phyloP scores from a whole-genome alignment of 495 filamentous ascomycete genomes.

The Tuber umbilicatum region DNA sequence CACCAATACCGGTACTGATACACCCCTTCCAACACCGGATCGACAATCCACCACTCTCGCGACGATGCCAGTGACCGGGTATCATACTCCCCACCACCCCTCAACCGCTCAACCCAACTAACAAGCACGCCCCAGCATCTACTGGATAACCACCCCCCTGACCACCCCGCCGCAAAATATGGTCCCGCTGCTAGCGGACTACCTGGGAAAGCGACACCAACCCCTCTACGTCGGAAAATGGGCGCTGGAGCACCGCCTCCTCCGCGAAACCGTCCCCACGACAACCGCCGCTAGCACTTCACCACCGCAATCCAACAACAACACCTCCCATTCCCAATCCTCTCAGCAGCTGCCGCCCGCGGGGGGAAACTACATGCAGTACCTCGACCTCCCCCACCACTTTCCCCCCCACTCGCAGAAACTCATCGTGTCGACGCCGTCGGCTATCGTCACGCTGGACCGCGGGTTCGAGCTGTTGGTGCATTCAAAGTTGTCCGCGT shows the following conservation, averaged over 20 bases:
- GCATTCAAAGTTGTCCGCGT: conserved; percentile 25
- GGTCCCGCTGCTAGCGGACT: conserved; percentile 26
- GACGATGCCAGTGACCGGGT: conserved; percentile 38
- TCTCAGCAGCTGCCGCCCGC: conserved; percentile 1
- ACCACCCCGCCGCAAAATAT: conserved; percentile 14
- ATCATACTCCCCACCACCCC: not conserved
- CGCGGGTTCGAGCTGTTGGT: conserved; percentile 35
- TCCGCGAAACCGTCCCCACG: conserved; percentile 19
- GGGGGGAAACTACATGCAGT: conserved; percentile 34
- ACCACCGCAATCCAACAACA: not conserved
- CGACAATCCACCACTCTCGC: not conserved
- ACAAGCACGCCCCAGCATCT: conserved; percentile 19
- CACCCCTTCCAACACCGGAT: not conserved
- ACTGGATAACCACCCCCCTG: conserved; percentile 33
- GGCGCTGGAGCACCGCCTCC: conserved; percentile 31
- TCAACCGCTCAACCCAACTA: not conserved
- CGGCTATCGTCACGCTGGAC: conserved; percentile 35
- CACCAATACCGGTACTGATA: not conserved
- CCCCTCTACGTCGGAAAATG: conserved; percentile 24
- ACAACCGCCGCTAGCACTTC: not conserved
- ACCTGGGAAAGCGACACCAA: conserved; percentile 36
- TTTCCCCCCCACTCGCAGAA: conserved; percentile 22
- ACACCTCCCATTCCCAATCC: not conserved
- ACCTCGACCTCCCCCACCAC: conserved; percentile 34
- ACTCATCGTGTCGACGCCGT: conserved; percentile 28